phyloP scores from a whole-genome alignment of 2,329 filamentous ascomycete species.

The Penicillium olsonii region DNA sequence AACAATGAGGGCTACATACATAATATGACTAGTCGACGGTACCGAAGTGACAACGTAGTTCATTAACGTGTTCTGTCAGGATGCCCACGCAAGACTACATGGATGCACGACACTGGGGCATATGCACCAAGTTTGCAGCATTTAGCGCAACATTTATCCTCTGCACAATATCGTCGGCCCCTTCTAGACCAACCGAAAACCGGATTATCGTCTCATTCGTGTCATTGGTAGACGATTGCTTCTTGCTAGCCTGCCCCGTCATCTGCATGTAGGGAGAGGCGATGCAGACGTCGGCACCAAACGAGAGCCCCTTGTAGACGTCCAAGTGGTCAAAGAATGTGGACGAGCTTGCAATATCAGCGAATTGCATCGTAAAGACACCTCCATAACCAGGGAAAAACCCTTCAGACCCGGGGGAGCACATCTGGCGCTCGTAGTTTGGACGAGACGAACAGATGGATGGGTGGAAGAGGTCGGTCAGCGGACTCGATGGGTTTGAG shows the following conservation, averaged over 20 bases:
- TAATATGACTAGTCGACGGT: too few relatives aligned
- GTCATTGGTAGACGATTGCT: background rate
- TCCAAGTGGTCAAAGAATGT: conserved; percentile 7
- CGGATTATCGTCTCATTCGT: conserved; percentile 1
- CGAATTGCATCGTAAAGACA: background rate
- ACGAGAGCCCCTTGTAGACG: conserved; percentile 7
- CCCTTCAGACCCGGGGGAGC: background rate
- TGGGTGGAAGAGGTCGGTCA: conserved; percentile 23
- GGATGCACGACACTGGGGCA: background rate
- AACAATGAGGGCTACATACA: too few relatives aligned
- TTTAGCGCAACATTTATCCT: background rate
- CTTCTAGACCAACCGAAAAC: conserved; percentile 3
- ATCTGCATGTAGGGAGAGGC: conserved; percentile 11
- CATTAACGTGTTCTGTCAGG: too few relatives aligned
- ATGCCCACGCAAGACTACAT: background rate
- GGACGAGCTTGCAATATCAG: background rate
- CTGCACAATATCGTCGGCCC: background rate
- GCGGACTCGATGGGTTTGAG: conserved; percentile 9
- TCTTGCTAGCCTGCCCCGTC: conserved; percentile 2
- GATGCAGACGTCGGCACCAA: conserved; percentile 7
- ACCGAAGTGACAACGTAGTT: too few relatives aligned
- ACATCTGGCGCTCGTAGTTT: background rate
- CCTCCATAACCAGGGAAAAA: background rate
- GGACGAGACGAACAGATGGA: background rate
- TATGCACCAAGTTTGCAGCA: background rate